A percentile compares a stretch with the other conserved stretches of the same genome.
Evolutionary conservation across 2,329 filamentous ascomycete species (phyloP).

Genomic region (Magnaporthales sp.): DNA sequence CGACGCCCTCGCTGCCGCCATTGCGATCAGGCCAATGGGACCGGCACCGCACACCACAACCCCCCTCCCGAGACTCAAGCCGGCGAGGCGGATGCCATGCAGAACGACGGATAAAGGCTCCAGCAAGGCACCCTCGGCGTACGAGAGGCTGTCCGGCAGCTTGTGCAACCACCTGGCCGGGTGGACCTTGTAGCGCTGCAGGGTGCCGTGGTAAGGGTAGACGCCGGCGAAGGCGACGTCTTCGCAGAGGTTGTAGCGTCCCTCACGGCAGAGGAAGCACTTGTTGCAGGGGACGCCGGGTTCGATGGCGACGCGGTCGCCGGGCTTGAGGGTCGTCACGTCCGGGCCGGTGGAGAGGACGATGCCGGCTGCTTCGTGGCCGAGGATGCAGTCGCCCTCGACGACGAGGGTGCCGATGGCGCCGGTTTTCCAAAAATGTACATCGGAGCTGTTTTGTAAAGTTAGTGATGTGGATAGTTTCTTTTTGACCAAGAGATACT

Average conservation of each 20-base stretch:
- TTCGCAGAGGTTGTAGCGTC: conserved; percentile 56
- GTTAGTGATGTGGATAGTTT: not conserved
- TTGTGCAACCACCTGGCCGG: conserved; percentile 45
- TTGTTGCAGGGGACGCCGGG: conserved; percentile 54
- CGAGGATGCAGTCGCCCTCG: conserved; percentile 54
- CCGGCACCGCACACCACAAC: conserved; percentile 54
- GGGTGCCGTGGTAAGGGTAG: conserved; percentile 50
- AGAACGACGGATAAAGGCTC: conserved; percentile 57
- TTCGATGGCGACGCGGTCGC: conserved; percentile 61
- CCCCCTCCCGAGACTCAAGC: conserved; percentile 44
- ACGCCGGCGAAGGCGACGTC: conserved; percentile 53
- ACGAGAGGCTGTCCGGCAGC: conserved; percentile 47
- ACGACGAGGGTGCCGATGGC: conserved; percentile 55
- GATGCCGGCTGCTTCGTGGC: conserved; percentile 55
- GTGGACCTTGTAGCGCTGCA: conserved; percentile 54
- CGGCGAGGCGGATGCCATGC: conserved; percentile 46
- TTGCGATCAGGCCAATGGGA: conserved; percentile 51
- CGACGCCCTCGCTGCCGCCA: conserved; percentile 49
- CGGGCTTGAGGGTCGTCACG: conserved; percentile 40
- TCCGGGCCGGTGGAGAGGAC: conserved; percentile 48
- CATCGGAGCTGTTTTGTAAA: conserved; percentile 42
- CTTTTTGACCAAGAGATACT: not conserved
- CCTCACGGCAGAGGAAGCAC: conserved; percentile 50
- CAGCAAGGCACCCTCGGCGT: conserved; percentile 51
- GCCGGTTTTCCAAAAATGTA: conserved; percentile 61